A percentile compares a stretch with the other conserved stretches of the same genome.
Evolutionary conservation across 495 filamentous ascomycete genomes (phyloP).

Genomic region (Parachaetomium inaequale): DNA sequence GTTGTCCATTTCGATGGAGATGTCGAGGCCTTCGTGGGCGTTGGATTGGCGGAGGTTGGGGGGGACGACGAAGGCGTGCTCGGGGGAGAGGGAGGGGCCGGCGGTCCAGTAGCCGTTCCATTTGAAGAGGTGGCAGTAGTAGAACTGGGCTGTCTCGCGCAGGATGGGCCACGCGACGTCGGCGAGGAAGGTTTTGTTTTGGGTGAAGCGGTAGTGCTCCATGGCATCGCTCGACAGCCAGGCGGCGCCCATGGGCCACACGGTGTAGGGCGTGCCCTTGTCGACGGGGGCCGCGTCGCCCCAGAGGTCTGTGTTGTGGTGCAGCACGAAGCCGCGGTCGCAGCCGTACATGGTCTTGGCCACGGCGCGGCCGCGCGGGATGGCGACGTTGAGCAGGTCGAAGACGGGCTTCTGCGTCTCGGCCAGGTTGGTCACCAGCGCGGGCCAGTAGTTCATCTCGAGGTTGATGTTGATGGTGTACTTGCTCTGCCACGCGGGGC

Average conservation of each 20-base stretch:
- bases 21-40: conserved; percentile 27
- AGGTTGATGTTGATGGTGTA: conserved; percentile 59
- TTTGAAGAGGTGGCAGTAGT: conserved; percentile 23
- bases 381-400: conserved; percentile 41
- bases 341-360: conserved; percentile 51
- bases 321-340: conserved; percentile 43
- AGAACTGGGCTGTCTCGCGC: conserved; percentile 24
- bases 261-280: conserved; percentile 42
- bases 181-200: conserved; percentile 34
- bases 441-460: conserved; percentile 61
- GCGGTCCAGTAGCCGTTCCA: conserved; percentile 36
- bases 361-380: conserved; percentile 37
- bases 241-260: conserved; percentile 48
- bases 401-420: conserved; percentile 39
- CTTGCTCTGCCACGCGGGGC: conserved; percentile 51
- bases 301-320: conserved; percentile 52
- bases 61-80: conserved; percentile 43
- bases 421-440: conserved; percentile 42
- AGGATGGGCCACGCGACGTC: conserved; percentile 37
- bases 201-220: conserved; percentile 45
- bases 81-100: conserved; percentile 49
- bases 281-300: conserved; percentile 48
- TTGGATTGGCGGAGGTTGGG: conserved; percentile 29
- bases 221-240: conserved; percentile 49
- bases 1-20: conserved; percentile 12